phyloP scores from a whole-genome alignment of 768 basidiomycete species.

The Lactarius indigo region DNA sequence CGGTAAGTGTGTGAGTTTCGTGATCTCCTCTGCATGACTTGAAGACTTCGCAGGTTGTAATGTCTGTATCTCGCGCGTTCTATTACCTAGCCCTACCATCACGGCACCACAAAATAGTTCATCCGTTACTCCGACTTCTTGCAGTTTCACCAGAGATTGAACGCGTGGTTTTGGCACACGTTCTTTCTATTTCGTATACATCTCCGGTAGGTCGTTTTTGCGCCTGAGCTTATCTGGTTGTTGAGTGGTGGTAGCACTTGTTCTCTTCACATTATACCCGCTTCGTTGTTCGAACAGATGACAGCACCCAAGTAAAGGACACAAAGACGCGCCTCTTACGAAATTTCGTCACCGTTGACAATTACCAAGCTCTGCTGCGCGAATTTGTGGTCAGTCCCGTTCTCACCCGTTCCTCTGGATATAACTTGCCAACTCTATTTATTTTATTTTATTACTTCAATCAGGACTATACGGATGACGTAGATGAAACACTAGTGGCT shows the following conservation, averaged over 20 bases:
- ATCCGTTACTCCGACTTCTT: constrained; percentile 73
- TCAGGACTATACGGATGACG: constrained; percentile 81
- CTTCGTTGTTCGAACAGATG: constrained; percentile 68
- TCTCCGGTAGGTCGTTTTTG: constrained; percentile 52
- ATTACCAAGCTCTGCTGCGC: constrained; percentile 64
- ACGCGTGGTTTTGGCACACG: constrained; percentile 68
- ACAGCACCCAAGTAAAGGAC: constrained; percentile 62
- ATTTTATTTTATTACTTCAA: neutral
- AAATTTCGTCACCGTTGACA: constrained; percentile 61
- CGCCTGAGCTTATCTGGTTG: neutral
- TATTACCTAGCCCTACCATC: constrained; percentile 69
- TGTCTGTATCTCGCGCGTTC: constrained; percentile 69
- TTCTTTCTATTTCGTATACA: constrained; percentile 60
- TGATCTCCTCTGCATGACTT: neutral
- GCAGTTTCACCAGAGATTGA: constrained; percentile 67
- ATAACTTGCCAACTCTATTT: neutral
- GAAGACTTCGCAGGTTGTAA: constrained; percentile 56
- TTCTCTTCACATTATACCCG: constrained; percentile 59
- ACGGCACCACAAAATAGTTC: constrained; percentile 52
- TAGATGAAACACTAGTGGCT: constrained; percentile 64
- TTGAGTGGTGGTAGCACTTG: constrained; percentile 44
- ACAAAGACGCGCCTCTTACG: constrained; percentile 74
- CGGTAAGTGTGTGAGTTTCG: constrained; percentile 46
- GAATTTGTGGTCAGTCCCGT: constrained; percentile 73
- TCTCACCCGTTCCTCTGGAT: neutral